Evolutionary conservation across 306 rosid species (phyloP), one percentile per base, ranked within the genome.

Genomic region (Phaseolus lunatus): DNA sequence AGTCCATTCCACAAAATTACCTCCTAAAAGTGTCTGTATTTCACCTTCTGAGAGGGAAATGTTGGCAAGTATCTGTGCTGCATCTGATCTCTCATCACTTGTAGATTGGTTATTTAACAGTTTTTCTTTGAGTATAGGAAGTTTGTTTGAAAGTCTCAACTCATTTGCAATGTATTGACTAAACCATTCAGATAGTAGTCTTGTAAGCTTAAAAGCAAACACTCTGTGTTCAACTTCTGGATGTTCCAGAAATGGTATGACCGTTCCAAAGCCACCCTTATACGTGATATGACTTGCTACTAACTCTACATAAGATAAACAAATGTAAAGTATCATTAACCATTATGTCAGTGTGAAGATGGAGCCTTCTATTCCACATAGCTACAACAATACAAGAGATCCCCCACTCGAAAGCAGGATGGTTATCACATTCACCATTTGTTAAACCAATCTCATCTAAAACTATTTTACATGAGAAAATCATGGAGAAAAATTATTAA

Each of bases 61-160:
- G 78, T 78, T 86, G 27, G 92, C 85, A 18, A 86, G 82, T 72
- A 85, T 78, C 73, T 85, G 79, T 56, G 90, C 92, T 10, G 90
- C 87, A 68, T 83, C 85, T 53, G 90, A 82, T 81, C 85, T 83
- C 84, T 86, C 92, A 15, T 80, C 81, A 48, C 80, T 86, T 39
- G 79, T 76, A n/a, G 77, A 77, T 62, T 82, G 81, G 78, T 75
- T 56, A 64, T 84, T 86, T 44, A 84, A 65, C 70, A 89, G 31
- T 78, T 82, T 89, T 56, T 84, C 90, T 82, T 65, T 80, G 6
- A 87, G 81, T 75, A 84, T 9, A 41, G 70, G 41, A 61, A 84
- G 87, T 65, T 76, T 87, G 86, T 82, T 52, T 45, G 72, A 82
- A 45, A 79, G 61, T 80, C 90, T 78, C 47, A 85, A 84, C 79